These are phyloP conservation scores for Pisolithus albus DNA, from an alignment of 768 basidiomycete species.

Conservation along the genomic window DNA sequence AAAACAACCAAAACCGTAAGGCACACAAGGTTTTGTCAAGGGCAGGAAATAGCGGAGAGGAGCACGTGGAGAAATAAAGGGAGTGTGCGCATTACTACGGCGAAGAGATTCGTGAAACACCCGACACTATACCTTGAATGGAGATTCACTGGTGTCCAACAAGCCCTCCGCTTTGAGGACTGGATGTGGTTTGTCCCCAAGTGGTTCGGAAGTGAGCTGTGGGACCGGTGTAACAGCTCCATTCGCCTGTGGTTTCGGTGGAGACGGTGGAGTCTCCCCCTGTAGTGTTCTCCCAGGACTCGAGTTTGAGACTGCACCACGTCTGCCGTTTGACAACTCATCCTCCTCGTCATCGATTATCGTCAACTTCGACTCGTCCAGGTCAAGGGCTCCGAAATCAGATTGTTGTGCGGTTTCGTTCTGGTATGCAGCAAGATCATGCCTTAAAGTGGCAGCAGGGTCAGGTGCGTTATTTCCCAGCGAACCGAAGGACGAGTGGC, in stretches of 20 bases:
- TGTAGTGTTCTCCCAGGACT: conserved; percentile 18
- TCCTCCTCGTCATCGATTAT: conserved; percentile 30
- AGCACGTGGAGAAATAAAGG: neutral
- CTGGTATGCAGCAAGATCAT: conserved; percentile 59
- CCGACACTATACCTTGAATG: conserved; percentile 32
- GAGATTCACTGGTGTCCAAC: conserved; percentile 58
- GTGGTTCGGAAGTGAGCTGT: conserved; percentile 45
- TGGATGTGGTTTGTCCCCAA: conserved; percentile 48
- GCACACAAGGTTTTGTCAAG: conserved; percentile 1
- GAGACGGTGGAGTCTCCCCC: conserved; percentile 39
- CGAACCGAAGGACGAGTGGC: conserved; percentile 44
- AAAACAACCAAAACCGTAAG: conserved; percentile 11
- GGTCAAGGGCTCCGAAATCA: conserved; percentile 12
- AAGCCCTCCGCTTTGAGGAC: conserved; percentile 58
- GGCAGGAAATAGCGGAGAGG: conserved; percentile 4
- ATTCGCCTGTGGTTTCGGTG: conserved; percentile 39
- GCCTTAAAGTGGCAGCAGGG: conserved; percentile 50
- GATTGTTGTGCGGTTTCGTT: conserved; percentile 29
- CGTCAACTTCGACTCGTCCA: conserved; percentile 18
- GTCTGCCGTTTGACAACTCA: conserved; percentile 22
- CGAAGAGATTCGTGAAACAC: neutral
- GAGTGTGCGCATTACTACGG: neutral
- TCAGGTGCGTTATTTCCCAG: conserved; percentile 43
- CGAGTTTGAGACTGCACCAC: conserved; percentile 31
- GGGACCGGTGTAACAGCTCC: conserved; percentile 40